Base-by-base conservation (phyloP, 2,329 filamentous ascomycete genomes). In the Paecilomyces formosus region DNA sequence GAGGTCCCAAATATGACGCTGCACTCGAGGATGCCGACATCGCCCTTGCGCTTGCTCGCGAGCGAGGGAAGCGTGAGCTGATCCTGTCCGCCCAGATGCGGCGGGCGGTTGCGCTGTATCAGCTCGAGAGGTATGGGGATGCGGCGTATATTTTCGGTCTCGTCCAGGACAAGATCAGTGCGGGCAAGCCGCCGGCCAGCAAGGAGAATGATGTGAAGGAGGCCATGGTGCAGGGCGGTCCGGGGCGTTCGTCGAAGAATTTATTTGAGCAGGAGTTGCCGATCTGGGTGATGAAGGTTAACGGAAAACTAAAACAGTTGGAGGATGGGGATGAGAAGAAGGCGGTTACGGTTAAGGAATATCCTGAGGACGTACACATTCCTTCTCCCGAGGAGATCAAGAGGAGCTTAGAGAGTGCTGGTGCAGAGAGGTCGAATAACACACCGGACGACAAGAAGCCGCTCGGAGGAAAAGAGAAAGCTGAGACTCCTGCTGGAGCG, bases 1-100 rank as follows among this genome's bases (percentile, higher is more conserved):
- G 78, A 54, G 73, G 73, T 3, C 72, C 74, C 0, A 68, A 75
- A 13, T 62, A 58, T 30, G 53, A 68, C 11, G 71, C 72, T 13
- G 89, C 91, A 1, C 82, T 94, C 52, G 78, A 77, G 45, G 89
- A 92, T 72, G 86, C 88, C 39, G 85, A 91, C 62, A 79, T 81
- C 54, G 89, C 86, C 2, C 82, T 88, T 56, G 75, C 81, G 39
- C 75, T 81, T 3, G 88, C 87, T 2, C 78, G 77, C 26, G 81
- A 87, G 62, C 88, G 93, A 49, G 89, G 83, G 31, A 88, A 87
- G 66, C 85, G 89, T 55, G 85, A 90, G 63, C 81, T 88, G 30
- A 90, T 97, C 72, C 81, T 86, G 53, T 84, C 90, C n/a, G 88
- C 90, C 1, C 90, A 97, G 68, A 85, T 94, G 67, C 85, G 92